phyloP scores from a whole-genome alignment of 345 rosid genomes.

The Gynandropsis gynandra region DNA sequence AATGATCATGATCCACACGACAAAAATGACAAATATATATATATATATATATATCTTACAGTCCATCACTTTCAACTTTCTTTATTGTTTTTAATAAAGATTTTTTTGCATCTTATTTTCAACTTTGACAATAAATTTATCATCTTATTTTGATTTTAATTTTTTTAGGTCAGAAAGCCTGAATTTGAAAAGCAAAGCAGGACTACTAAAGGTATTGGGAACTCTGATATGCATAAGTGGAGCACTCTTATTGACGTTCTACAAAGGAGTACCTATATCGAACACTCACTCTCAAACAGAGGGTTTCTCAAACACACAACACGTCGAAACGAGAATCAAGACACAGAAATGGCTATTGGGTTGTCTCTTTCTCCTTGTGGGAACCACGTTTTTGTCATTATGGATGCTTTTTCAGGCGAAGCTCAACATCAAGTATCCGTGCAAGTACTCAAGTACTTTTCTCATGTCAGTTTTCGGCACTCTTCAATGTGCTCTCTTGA shows the following conservation, averaged over 20 bases:
- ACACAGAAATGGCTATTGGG: conserved; percentile 43
- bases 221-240: conserved; percentile 51
- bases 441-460: conserved; percentile 55
- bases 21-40: too few relatives aligned
- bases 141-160: not conserved
- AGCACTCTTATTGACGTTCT: conserved; percentile 46
- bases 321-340: conserved; percentile 1
- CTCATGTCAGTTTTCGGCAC: conserved; percentile 52
- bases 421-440: conserved; percentile 42
- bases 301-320: conserved; percentile 9
- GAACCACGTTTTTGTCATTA: conserved; percentile 42
- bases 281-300: conserved; percentile 13
- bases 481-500: conserved; percentile 47
- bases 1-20: too few relatives aligned
- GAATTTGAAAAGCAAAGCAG: conserved; percentile 37
- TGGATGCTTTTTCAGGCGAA: conserved; percentile 60
- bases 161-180: conserved; percentile 39
- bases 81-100: too few relatives aligned
- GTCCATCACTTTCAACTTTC: too few relatives aligned
- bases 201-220: conserved; percentile 42
- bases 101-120: not conserved
- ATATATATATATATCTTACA: too few relatives aligned
- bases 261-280: conserved; percentile 43
- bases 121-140: not conserved
- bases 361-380: conserved; percentile 31